Evolutionary conservation across 2,329 filamentous ascomycete species (phyloP).

Genomic region (Botrytis aclada): DNA sequence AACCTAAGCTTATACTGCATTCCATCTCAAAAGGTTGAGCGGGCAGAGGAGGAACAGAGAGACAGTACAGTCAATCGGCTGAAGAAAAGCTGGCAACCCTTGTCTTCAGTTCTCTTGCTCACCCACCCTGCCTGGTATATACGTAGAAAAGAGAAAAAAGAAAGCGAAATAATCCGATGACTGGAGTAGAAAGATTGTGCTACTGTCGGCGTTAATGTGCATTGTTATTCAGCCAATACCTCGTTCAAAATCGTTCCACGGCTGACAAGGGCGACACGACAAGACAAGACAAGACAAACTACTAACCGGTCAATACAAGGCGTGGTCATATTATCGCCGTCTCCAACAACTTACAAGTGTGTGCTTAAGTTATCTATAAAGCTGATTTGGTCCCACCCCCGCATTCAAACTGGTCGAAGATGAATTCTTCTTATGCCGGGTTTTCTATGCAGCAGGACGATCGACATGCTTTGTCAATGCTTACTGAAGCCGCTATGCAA

Average conservation of each 20-base stretch:
- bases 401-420: slow-evolving; percentile 15
- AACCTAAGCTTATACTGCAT: background rate
- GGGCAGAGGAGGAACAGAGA: background rate
- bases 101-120: background rate
- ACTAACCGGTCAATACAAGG: background rate
- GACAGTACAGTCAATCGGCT: background rate
- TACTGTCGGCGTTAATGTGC: slow-evolving; percentile 11
- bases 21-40: background rate
- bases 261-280: background rate
- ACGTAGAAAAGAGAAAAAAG: background rate
- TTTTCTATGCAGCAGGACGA: slow-evolving; percentile 26
- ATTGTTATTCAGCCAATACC: background rate
- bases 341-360: background rate
- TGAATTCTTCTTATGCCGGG: slow-evolving; percentile 25
- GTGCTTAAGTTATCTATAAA: background rate
- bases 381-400: background rate
- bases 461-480: slow-evolving; percentile 30
- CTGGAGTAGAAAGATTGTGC: background rate
- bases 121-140: background rate
- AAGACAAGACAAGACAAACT: background rate
- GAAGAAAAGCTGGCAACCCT: background rate
- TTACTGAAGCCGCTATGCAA: slow-evolving; percentile 33
- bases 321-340: background rate
- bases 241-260: background rate
- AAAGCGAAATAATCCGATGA: background rate